These are phyloP conservation scores for Naematelia aurantialba DNA, from an alignment of 768 basidiomycete genomes.

Conservation along the genomic window DNA sequence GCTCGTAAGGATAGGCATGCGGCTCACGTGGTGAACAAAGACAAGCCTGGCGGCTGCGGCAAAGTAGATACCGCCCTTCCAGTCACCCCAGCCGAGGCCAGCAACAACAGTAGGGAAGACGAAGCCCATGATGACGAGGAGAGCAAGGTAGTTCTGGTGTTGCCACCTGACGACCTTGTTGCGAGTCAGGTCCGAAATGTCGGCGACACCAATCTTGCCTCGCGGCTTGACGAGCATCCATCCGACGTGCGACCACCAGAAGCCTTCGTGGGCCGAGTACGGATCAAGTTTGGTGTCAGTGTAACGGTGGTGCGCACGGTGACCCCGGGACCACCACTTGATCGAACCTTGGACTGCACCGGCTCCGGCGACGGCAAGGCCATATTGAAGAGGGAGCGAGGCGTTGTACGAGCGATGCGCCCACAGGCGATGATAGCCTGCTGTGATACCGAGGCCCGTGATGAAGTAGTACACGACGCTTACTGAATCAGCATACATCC, in stretches of 20 bases:
- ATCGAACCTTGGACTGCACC: slow-evolving; percentile 96
- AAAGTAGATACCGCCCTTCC: slow-evolving; percentile 77
- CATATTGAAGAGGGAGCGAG: slow-evolving; percentile 74
- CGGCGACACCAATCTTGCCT: slow-evolving; percentile 81
- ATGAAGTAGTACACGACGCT: slow-evolving; percentile 71
- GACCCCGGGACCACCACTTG: slow-evolving; percentile 97
- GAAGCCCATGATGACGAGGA: slow-evolving; percentile 70
- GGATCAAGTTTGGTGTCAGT: slow-evolving; percentile 96
- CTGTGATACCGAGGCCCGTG: slow-evolving; percentile 71
- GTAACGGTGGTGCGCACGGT: slow-evolving; percentile 95
- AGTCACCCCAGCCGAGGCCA: slow-evolving; percentile 80
- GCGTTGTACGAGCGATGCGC: slow-evolving; percentile 95
- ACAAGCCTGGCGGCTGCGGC: slow-evolving; percentile 71
- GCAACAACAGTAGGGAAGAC: slow-evolving; percentile 71
- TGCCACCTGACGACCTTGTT: slow-evolving; percentile 81
- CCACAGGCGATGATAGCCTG: slow-evolving; percentile 95
- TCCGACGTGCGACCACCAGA: slow-evolving; percentile 74
- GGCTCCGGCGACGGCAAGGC: slow-evolving; percentile 76
- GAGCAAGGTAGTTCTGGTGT: slow-evolving; percentile 68
- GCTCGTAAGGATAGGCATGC: not conserved
- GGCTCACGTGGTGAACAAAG: slow-evolving; percentile 81
- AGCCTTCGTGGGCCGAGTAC: slow-evolving; percentile 85
- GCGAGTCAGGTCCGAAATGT: slow-evolving; percentile 78
- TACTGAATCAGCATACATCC: slow-evolving; percentile 35
- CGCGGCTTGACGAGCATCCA: slow-evolving; percentile 91